A percentile compares a stretch with the other conserved stretches of the same genome.
phyloP scores from a whole-genome alignment of 495 filamentous ascomycete genomes.

The Ramalina peruviana region DNA sequence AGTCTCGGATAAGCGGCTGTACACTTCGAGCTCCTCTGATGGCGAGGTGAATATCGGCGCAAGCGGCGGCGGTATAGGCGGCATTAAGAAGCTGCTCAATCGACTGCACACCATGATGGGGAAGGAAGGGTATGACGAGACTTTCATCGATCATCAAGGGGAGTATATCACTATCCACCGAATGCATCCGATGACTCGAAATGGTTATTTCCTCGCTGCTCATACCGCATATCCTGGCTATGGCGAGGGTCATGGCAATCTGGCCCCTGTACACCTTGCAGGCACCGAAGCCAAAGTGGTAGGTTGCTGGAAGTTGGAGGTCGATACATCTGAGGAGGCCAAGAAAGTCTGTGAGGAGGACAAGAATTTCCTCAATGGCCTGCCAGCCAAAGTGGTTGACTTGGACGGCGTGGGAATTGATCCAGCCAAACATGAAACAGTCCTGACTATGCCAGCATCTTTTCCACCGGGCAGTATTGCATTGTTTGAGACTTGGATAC shows the following conservation, averaged over 20 bases:
- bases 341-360: slow-evolving; percentile 51
- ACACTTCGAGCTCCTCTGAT: slow-evolving; percentile 57
- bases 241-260: slow-evolving; percentile 59
- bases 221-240: slow-evolving; percentile 90
- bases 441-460: slow-evolving; percentile 61
- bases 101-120: slow-evolving; percentile 89
- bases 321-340: slow-evolving; percentile 52
- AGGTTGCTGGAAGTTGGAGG: slow-evolving; percentile 80
- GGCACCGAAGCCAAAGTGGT: slow-evolving; percentile 64
- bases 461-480: slow-evolving; percentile 91
- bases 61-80: slow-evolving; percentile 68
- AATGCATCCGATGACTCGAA: slow-evolving; percentile 77
- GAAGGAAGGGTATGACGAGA: slow-evolving; percentile 83
- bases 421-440: slow-evolving; percentile 50
- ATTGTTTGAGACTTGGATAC: slow-evolving; percentile 90
- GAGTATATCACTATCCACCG: slow-evolving; percentile 94
- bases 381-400: slow-evolving; percentile 65
- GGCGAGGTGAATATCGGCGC: slow-evolving; percentile 42
- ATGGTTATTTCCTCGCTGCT: slow-evolving; percentile 87
- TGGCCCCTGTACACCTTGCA: slow-evolving; percentile 61
- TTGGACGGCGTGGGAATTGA: slow-evolving; percentile 59
- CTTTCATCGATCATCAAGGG: slow-evolving; percentile 88
- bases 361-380: slow-evolving; percentile 54
- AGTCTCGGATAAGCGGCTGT: slow-evolving; percentile 72
- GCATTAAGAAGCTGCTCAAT: slow-evolving; percentile 82